Evolutionary conservation across 192 early-diverging fungal species (phyloP).

Genomic region (Rhizophagus sp.): DNA sequence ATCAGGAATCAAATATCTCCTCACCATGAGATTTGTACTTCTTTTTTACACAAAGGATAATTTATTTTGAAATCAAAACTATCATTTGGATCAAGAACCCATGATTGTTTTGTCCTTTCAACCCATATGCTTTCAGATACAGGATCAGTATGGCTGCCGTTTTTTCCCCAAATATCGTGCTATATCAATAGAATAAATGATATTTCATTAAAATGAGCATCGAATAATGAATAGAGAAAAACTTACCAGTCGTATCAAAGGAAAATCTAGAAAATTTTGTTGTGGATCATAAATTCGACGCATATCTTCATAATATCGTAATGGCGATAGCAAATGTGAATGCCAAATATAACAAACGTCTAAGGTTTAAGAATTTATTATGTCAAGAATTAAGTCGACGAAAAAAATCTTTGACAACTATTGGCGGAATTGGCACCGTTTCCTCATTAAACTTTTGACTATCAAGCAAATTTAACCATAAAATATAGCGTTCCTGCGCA

Average conservation of each 20-base stretch:
- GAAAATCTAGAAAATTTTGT: conserved; percentile 1
- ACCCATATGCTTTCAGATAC: conserved; percentile 8
- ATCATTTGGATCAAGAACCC: conserved; percentile 26
- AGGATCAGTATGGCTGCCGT: background rate
- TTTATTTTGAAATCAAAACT: conserved; percentile 14
- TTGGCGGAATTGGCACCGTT: conserved; percentile 41
- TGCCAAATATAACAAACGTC: conserved; percentile 60
- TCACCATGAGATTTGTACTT: background rate
- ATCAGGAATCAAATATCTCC: background rate
- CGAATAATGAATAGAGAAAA: background rate
- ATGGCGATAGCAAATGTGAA: conserved; percentile 49
- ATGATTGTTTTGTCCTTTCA: conserved; percentile 11
- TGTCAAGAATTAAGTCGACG: background rate
- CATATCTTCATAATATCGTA: conserved; percentile 55
- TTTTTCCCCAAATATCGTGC: conserved; percentile 13
- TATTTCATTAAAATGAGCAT: background rate
- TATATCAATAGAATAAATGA: background rate
- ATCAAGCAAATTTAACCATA: conserved; percentile 44
- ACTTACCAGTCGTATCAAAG: background rate
- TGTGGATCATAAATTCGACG: conserved; percentile 33
- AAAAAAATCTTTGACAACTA: conserved; percentile 20
- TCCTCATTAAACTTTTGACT: conserved; percentile 25
- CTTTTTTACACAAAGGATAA: conserved; percentile 17
- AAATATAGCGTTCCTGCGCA: conserved; percentile 50
- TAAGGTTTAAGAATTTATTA: conserved; percentile 6